phyloP scores from a whole-genome alignment of 164 flowering plant species.

The Sedum album region DNA sequence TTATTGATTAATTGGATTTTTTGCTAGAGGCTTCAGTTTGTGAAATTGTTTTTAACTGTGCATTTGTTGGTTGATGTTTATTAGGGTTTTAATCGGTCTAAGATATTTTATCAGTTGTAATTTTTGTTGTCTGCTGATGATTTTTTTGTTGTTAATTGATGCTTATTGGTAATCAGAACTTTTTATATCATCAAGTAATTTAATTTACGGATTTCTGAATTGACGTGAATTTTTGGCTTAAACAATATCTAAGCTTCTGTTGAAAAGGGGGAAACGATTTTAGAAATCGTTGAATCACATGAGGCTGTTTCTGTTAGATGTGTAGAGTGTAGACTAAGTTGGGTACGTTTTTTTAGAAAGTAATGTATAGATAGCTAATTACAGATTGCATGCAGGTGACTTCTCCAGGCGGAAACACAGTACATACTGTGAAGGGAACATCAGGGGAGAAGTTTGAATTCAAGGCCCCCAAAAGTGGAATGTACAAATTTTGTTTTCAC shows the following conservation, averaged over 20 bases:
- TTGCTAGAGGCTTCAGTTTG: too few relatives aligned
- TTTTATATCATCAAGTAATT: too few relatives aligned
- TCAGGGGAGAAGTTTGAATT: slow-evolving; percentile 19
- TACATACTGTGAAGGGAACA: slow-evolving; percentile 14
- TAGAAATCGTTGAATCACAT: too few relatives aligned
- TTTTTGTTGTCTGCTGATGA: background rate
- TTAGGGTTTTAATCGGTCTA: background rate
- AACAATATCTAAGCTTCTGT: too few relatives aligned
- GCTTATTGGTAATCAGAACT: too few relatives aligned
- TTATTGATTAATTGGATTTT: background rate
- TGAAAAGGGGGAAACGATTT: too few relatives aligned
- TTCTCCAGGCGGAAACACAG: slow-evolving; percentile 14
- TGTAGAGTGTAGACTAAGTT: background rate
- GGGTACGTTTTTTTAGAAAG: background rate
- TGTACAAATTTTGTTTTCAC: slow-evolving; percentile 20
- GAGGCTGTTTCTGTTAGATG: background rate
- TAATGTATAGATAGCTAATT: background rate
- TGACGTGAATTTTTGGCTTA: background rate
- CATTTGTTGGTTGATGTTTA: background rate
- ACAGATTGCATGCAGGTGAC: slow-evolving; percentile 11
- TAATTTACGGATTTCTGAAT: background rate
- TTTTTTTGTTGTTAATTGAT: too few relatives aligned
- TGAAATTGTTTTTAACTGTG: background rate
- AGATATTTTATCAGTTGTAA: too few relatives aligned
- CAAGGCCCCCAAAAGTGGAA: slow-evolving; percentile 14